Evolutionary conservation across 768 basidiomycete species (phyloP).

Genomic region (Nevesoporus exiguus): DNA sequence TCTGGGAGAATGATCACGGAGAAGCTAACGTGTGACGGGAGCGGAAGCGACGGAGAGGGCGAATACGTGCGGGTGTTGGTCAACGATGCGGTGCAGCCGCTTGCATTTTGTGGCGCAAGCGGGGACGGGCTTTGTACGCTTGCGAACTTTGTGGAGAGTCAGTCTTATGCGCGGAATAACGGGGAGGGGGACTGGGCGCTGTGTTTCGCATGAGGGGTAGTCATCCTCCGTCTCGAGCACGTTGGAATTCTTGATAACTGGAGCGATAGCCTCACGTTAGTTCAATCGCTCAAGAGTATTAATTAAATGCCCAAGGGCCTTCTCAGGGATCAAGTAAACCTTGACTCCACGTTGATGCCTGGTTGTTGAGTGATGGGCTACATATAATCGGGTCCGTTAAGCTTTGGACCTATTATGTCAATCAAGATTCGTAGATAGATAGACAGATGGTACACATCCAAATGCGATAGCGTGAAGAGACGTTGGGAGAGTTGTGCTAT

Average conservation of each 20-base stretch:
- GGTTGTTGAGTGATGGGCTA: neutral
- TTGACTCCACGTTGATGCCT: neutral
- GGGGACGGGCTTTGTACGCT: conserved; percentile 59
- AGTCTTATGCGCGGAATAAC: conserved; percentile 58
- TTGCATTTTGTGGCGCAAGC: conserved; percentile 53
- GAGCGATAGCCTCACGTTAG: too few relatives aligned
- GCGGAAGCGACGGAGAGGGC: conserved; percentile 10
- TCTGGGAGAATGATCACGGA: conserved; percentile 69
- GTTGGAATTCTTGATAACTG: too few relatives aligned
- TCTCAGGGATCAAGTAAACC: too few relatives aligned
- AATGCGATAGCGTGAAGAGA: conserved; percentile 10
- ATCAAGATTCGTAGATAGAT: conserved; percentile 11
- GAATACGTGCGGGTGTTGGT: conserved; percentile 68
- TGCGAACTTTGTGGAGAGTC: conserved; percentile 62
- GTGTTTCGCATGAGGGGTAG: conserved; percentile 36
- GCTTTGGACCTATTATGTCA: neutral
- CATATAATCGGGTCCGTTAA: neutral
- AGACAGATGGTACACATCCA: conserved; percentile 12
- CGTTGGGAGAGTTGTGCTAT: conserved; percentile 1
- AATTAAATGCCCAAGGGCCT: too few relatives aligned
- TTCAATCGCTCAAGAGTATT: too few relatives aligned
- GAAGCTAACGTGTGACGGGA: conserved; percentile 45
- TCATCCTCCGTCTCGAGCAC: too few relatives aligned
- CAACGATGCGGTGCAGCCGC: conserved; percentile 63
- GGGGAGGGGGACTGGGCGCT: conserved; percentile 68